Conservation (phyloP, 2,329 filamentous ascomycete genomes). For the Colletotrichum camelliae region DNA sequence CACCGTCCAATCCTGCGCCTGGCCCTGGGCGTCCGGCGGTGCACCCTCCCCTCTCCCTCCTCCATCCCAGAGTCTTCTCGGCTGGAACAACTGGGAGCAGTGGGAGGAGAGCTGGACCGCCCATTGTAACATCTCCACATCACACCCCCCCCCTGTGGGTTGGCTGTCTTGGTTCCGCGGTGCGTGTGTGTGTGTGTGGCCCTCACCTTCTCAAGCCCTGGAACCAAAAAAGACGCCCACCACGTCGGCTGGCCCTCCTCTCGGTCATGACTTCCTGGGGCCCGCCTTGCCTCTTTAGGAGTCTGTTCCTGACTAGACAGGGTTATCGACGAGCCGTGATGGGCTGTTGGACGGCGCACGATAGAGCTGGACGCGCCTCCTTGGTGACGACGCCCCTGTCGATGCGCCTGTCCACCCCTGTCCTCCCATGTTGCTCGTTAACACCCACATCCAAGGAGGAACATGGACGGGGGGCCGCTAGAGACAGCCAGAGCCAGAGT, state of each 20-base stretch:
- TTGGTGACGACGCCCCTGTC: slow-evolving; percentile 7
- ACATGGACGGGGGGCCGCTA: not conserved
- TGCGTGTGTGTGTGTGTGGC: not conserved
- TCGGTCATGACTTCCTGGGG: slow-evolving; percentile 8
- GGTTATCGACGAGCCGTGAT: not conserved
- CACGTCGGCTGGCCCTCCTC: not conserved
- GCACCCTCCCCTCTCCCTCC: not conserved
- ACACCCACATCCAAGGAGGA: not conserved
- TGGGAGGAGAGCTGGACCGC: not conserved
- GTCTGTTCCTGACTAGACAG: slow-evolving; percentile 18
- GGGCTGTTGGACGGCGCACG: not conserved
- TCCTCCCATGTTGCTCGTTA: slow-evolving; percentile 1
- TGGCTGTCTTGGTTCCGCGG: not conserved
- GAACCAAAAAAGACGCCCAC: not conserved
- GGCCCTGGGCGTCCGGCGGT: not conserved
- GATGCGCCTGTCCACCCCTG: not conserved
- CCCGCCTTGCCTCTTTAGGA: slow-evolving; percentile 3
- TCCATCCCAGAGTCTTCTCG: not conserved
- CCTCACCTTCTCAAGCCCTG: not conserved
- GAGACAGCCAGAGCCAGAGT: not conserved
- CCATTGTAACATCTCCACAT: not conserved
- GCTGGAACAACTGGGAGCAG: not conserved
- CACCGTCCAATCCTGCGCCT: slow-evolving; percentile 11
- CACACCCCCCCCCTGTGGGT: not conserved
- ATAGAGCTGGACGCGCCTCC: slow-evolving; percentile 1